Base-by-base conservation (phyloP, 495 filamentous ascomycete species). In the Xeromyces bisporus region DNA sequence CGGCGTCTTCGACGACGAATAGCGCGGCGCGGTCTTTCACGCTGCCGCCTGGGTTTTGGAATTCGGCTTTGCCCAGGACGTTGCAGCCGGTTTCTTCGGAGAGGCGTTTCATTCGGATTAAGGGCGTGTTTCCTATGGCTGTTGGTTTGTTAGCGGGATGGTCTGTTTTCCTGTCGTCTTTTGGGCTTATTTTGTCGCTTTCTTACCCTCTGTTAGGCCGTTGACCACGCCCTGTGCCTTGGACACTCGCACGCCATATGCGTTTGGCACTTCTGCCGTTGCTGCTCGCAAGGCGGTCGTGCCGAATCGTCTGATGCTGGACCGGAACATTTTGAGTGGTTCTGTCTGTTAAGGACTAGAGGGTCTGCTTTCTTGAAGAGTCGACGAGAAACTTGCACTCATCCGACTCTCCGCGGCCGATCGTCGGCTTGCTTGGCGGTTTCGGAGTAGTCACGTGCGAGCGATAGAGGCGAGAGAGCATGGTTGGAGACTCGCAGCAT, bases 41-140 rank as follows among this genome's bases (percentile, higher is more conserved):
- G 36, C 76, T 84, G 17, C 89, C 89, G 39, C 89, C 89, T 7
- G 89, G 89, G 64, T 97, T 96, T 64, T 91, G 89, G 60, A 97
- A 97, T 46, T 97, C 89, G 35, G 89, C 89, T 53, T 97, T 97
- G 39, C 91, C 89, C 20, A 93, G 75, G 29, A 97, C 64, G 39
- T 92, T 77, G 65, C 91, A 96, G 28, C 87, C 87, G 11, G 89
- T 96, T 43, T 93, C 69, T 37, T 81, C 74, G 12, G 89, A 94
- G 34, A 97, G 71, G 10, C 58, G 67, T 54, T 93, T 87, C 24
- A 97, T 66, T 2, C 78, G 74, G 55, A 97, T 93, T 18, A 97
- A 65, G 0, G 89, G 91, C 0, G 89, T 97, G 56, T 94, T 96
- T 38, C 91, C 89, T 61, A 97, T 94, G 33, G 85, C 85, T 92